These are phyloP conservation scores for Rosellinia necatrix DNA, from an alignment of 2,329 filamentous ascomycete genomes.

Conservation along the genomic window DNA sequence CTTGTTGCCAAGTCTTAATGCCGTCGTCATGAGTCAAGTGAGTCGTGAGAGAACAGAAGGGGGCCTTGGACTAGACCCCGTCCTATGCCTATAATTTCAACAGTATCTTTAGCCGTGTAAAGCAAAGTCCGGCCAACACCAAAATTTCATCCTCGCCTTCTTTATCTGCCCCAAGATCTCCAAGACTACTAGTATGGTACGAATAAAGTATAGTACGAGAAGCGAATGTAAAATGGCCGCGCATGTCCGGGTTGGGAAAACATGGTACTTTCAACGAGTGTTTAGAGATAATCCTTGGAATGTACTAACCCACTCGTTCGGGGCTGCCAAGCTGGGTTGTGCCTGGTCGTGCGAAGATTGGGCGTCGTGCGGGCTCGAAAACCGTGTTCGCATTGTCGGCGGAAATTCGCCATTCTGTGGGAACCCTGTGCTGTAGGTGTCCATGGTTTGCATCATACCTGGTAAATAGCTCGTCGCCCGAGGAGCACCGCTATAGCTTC, in stretches of 20 bases:
- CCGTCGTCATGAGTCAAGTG: constrained; percentile 40
- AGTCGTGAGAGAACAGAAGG: constrained; percentile 33
- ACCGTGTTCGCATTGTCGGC: constrained; percentile 48
- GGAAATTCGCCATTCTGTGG: constrained; percentile 49
- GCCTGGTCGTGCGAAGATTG: constrained; percentile 42
- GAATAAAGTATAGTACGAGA: constrained; percentile 41
- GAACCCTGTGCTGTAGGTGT: constrained; percentile 49
- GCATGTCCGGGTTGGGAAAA: constrained; percentile 7
- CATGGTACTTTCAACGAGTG: constrained; percentile 49
- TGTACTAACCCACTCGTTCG: constrained; percentile 64
- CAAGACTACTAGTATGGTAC: constrained; percentile 25
- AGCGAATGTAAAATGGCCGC: constrained; percentile 29
- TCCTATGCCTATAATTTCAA: constrained; percentile 32
- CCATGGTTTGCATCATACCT: constrained; percentile 47
- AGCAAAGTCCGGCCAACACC: constrained; percentile 37
- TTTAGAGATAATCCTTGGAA: constrained; percentile 78
- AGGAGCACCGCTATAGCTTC: constrained; percentile 49
- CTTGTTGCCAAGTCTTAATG: constrained; percentile 40
- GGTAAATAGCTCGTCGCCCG: constrained; percentile 47
- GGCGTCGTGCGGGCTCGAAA: constrained; percentile 42
- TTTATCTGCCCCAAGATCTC: constrained; percentile 34
- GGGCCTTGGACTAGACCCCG: constrained; percentile 26
- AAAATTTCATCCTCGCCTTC: constrained; percentile 34
- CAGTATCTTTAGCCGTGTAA: constrained; percentile 34
- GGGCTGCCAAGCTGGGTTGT: constrained; percentile 45